Evolutionary conservation across 163 green algal genomes (phyloP).

Genomic region (Chlorella variabilis): DNA sequence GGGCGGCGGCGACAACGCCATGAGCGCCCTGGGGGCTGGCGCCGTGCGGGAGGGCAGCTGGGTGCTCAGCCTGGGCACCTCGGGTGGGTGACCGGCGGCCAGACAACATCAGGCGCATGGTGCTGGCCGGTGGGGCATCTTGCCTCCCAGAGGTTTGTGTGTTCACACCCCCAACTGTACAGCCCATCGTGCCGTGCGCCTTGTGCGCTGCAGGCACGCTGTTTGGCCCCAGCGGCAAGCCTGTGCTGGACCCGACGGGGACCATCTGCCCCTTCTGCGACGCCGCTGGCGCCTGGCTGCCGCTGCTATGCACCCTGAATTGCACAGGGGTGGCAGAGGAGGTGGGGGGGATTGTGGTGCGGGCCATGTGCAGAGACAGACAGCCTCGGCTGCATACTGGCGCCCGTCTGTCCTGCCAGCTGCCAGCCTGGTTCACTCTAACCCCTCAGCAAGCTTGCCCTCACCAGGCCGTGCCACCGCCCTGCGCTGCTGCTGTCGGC

Average conservation of each 20-base stretch:
- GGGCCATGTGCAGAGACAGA: neutral
- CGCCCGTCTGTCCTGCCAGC: too few relatives aligned
- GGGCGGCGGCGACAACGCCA: constrained; percentile 84
- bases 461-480: too few relatives aligned
- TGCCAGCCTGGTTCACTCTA: too few relatives aligned
- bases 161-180: neutral
- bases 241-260: constrained; percentile 76
- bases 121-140: too few relatives aligned
- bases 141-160: too few relatives aligned
- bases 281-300: constrained; percentile 77
- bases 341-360: constrained; percentile 35
- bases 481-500: too few relatives aligned
- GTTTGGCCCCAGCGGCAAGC: constrained; percentile 73
- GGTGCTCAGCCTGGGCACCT: constrained; percentile 83
- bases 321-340: constrained; percentile 83
- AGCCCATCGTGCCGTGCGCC: neutral
- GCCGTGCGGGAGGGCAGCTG: constrained; percentile 67
- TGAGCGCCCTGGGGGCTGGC: constrained; percentile 76
- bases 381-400: too few relatives aligned
- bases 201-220: constrained; percentile 70
- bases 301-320: constrained; percentile 92
- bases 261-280: constrained; percentile 86
- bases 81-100: neutral
- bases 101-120: too few relatives aligned
- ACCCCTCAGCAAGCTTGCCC: too few relatives aligned